Evolutionary conservation across 2,329 filamentous ascomycete genomes (phyloP).

Genomic region (Pseudogymnoascus sp.): DNA sequence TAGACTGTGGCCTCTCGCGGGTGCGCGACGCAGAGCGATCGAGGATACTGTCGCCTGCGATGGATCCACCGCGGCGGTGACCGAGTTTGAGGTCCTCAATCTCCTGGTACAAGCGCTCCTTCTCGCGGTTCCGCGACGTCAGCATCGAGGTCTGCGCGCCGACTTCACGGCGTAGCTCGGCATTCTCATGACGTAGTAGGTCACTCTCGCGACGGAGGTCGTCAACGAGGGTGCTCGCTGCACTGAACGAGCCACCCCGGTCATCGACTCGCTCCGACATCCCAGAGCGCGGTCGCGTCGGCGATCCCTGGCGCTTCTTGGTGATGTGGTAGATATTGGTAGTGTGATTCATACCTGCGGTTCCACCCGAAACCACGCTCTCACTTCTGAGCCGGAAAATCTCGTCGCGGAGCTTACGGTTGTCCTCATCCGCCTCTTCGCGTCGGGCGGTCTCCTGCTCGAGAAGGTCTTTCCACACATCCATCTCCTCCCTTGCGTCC

Average conservation of each 20-base stretch:
- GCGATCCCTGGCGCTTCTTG: conserved; percentile 41
- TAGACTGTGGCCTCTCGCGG: conserved; percentile 63
- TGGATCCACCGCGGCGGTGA: conserved; percentile 60
- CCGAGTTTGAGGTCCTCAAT: conserved; percentile 94
- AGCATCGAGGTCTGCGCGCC: conserved; percentile 96
- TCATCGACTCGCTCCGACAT: conserved; percentile 38
- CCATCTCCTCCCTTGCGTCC: conserved; percentile 54
- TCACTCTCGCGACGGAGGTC: conserved; percentile 62
- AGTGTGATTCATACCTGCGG: conserved; percentile 42
- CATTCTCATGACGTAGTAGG: conserved; percentile 83
- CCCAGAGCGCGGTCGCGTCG: conserved; percentile 42
- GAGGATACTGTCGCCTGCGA: conserved; percentile 79
- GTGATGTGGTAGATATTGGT: conserved; percentile 60
- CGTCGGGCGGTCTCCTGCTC: conserved; percentile 84
- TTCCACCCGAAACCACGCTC: conserved; percentile 29
- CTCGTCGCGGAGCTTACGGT: conserved; percentile 75
- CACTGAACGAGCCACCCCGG: conserved; percentile 39
- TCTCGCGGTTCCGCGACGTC: conserved; percentile 89
- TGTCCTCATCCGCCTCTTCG: conserved; percentile 86
- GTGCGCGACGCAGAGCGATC: conserved; percentile 90
- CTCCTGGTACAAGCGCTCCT: conserved; percentile 89
- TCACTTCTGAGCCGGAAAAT: conserved; percentile 64
- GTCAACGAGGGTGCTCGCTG: conserved; percentile 62
- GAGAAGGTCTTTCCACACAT: conserved; percentile 91
- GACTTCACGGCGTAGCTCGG: conserved; percentile 82